Percentiles rank a stretch among this genome's conserved stretches.
Evolutionary conservation across 1,284 basidiomycete genomes (phyloP).

Genomic region (Rhodotorula sp.): DNA sequence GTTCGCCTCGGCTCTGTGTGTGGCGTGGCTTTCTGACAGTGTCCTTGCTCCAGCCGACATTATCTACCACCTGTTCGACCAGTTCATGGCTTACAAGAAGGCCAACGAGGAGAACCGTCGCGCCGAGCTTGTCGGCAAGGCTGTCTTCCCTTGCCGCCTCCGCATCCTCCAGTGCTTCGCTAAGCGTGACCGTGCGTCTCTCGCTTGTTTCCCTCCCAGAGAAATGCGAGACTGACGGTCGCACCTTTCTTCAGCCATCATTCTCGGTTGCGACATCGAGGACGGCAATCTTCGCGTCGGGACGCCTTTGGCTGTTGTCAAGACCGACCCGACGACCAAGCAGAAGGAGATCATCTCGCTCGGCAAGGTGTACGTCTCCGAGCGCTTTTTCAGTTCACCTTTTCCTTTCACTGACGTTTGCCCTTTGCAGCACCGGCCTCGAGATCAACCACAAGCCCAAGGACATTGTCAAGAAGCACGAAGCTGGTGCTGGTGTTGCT

Average conservation of each 20-base stretch:
- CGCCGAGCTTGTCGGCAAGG: slow-evolving; percentile 86
- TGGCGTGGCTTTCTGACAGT: slow-evolving; percentile 15
- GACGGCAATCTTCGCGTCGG: slow-evolving; percentile 88
- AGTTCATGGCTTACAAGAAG: slow-evolving; percentile 93
- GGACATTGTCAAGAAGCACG: slow-evolving; percentile 84
- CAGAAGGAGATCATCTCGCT: slow-evolving; percentile 89
- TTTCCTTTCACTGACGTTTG: slow-evolving; percentile 4
- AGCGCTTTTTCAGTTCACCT: accelerated
- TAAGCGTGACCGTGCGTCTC: slow-evolving; percentile 76
- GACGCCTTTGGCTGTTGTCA: slow-evolving; percentile 93
- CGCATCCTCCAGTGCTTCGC: slow-evolving; percentile 91
- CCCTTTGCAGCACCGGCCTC: slow-evolving; percentile 70
- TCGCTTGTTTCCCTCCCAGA: too few species aligned
- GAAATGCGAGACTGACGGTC: too few species aligned
- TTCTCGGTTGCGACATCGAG: slow-evolving; percentile 93
- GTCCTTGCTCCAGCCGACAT: slow-evolving; percentile 71
- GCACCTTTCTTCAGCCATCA: slow-evolving; percentile 56
- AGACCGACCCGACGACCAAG: slow-evolving; percentile 76
- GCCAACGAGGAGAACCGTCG: slow-evolving; percentile 92
- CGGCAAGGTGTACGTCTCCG: slow-evolving; percentile 81
- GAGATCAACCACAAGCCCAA: slow-evolving; percentile 72
- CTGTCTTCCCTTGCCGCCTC: slow-evolving; percentile 95
- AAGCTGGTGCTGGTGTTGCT: slow-evolving; percentile 93
- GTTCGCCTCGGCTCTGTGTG: slow-evolving; percentile 26
- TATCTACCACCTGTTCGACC: slow-evolving; percentile 98